Conservation (phyloP, 306 rosid species). For the Castanea crenata region DNA sequence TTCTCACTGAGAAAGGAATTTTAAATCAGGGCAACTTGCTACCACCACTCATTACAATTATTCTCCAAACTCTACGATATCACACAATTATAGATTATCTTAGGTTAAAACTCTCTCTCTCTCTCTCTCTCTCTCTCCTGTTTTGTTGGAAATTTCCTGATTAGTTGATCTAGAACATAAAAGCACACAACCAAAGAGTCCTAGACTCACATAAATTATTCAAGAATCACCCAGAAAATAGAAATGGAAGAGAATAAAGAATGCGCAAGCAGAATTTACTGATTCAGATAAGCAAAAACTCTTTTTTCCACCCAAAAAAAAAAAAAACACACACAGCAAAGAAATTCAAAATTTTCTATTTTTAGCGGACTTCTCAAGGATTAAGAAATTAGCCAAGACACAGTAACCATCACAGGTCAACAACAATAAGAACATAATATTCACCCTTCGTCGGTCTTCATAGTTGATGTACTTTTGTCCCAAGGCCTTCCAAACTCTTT, state of each 20-base stretch:
- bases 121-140: not conserved
- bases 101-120: too few relatives aligned
- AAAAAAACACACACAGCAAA: not conserved
- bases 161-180: not conserved
- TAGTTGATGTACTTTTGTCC: slow-evolving; percentile 7
- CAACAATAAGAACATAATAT: slow-evolving; percentile 11
- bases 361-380: not conserved
- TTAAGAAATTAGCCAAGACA: not conserved
- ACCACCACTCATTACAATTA: not conserved
- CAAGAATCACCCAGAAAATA: not conserved
- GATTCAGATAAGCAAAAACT: not conserved
- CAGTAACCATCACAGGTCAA: not conserved
- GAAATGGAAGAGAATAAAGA: not conserved
- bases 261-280: not conserved
- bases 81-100: too few relatives aligned
- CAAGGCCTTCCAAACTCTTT: slow-evolving; percentile 42
- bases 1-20: not conserved
- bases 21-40: not conserved
- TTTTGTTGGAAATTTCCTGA: not conserved
- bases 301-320: not conserved
- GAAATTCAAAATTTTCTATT: not conserved
- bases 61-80: too few relatives aligned
- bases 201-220: not conserved
- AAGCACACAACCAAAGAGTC: not conserved
- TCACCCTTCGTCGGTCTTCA: slow-evolving; percentile 54